Evolutionary conservation across 2,329 filamentous ascomycete species (phyloP).

Genomic region (Macrophomina phaseolina): DNA sequence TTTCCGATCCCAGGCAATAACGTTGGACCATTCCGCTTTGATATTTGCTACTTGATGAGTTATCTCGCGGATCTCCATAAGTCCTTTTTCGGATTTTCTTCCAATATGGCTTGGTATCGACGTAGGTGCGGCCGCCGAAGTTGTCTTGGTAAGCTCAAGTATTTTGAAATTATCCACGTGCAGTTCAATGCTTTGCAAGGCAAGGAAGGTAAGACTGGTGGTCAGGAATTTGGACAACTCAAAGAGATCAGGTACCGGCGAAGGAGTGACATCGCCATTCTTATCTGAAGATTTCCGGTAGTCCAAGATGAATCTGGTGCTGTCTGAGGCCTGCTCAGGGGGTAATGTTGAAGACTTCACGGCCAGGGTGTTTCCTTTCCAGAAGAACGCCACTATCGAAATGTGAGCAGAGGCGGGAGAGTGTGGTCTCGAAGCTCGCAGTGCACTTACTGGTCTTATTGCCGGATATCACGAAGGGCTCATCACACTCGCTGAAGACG

Average conservation of each 20-base stretch:
- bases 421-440: not conserved
- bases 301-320: constrained; percentile 93
- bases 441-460: constrained; percentile 67
- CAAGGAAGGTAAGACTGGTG: constrained; percentile 94
- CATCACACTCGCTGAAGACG: constrained; percentile 97
- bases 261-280: constrained; percentile 44
- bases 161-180: constrained; percentile 89
- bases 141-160: constrained; percentile 80
- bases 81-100: constrained; percentile 79
- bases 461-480: constrained; percentile 94
- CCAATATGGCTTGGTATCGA: constrained; percentile 79
- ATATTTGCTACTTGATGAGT: constrained; percentile 89
- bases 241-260: constrained; percentile 82
- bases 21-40: constrained; percentile 86
- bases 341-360: constrained; percentile 83
- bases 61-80: constrained; percentile 86
- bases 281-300: constrained; percentile 77
- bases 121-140: constrained; percentile 76
- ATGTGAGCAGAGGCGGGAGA: not conserved
- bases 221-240: constrained; percentile 91
- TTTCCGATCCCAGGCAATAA: constrained; percentile 77
- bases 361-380: constrained; percentile 98
- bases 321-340: constrained; percentile 66
- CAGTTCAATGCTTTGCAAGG: constrained; percentile 83
- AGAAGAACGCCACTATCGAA: constrained; percentile 83